Evolutionary conservation across 306 rosid species (phyloP).

Genomic region (Medicago truncatula): MtrunA17r5.0-ANR NC_053045.1:41379001-41379500

Average conservation of each 20-base stretch:
- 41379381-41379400: conserved; percentile 22
- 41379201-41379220: conserved; percentile 62
- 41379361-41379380: conserved; percentile 21
- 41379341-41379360: conserved; percentile 13
- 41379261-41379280: conserved; percentile 66
- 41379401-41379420: conserved; percentile 91
- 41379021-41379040: conserved; percentile 96
- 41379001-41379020: conserved; percentile 84
- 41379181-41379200: conserved; percentile 69
- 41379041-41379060: conserved; percentile 97
- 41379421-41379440: conserved; percentile 92
- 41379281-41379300: conserved; percentile 61
- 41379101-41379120: conserved; percentile 61
- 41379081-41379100: conserved; percentile 74
- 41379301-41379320: conserved; percentile 64
- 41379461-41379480: conserved; percentile 93
- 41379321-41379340: conserved; percentile 56
- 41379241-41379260: conserved; percentile 79
- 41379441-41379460: conserved; percentile 98
- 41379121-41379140: conserved; percentile 80
- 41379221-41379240: conserved; percentile 68
- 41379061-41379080: conserved; percentile 83
- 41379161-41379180: conserved; percentile 70
- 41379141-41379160: conserved; percentile 74
- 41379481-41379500: conserved; percentile 74